Conservation (phyloP, 1,284 basidiomycete species). For the Tilletia indica region DNA sequence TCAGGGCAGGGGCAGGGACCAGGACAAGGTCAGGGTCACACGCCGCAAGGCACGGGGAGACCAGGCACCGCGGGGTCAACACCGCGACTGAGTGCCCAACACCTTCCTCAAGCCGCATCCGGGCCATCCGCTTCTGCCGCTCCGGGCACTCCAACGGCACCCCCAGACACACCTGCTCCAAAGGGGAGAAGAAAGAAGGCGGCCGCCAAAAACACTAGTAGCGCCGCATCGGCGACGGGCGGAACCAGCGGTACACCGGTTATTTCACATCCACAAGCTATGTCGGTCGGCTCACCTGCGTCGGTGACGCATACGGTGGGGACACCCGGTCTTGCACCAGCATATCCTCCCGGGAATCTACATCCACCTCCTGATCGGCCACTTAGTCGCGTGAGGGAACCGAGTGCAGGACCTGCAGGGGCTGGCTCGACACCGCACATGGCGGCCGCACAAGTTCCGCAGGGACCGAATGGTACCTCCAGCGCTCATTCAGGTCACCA, state of each 20-base stretch:
- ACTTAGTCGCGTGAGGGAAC: not conserved
- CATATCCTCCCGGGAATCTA: not conserved
- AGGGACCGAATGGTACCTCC: not conserved
- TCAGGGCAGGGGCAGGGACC: not conserved
- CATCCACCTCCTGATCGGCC: not conserved
- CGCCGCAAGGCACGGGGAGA: not conserved
- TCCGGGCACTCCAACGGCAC: not conserved
- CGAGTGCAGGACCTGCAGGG: not conserved
- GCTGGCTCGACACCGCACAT: not conserved
- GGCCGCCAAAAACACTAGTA: not conserved
- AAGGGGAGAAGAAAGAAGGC: slow-evolving; percentile 8
- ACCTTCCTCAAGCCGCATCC: not conserved
- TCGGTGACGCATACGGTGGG: not conserved
- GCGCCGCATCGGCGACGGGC: not conserved
- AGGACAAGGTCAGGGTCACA: no score
- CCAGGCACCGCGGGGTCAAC: slow-evolving; percentile 9
- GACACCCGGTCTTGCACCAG: not conserved
- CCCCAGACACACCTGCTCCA: not conserved
- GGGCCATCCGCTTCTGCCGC: not conserved
- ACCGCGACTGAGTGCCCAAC: slow-evolving; percentile 5
- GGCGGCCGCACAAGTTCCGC: not conserved
- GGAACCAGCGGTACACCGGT: not conserved
- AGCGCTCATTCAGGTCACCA: not conserved
- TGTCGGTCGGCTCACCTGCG: not conserved
- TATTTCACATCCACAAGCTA: not conserved